Base-by-base conservation (phyloP, 1,139 yeast genomes). In the Sugiyamaella pinicola region DNA sequence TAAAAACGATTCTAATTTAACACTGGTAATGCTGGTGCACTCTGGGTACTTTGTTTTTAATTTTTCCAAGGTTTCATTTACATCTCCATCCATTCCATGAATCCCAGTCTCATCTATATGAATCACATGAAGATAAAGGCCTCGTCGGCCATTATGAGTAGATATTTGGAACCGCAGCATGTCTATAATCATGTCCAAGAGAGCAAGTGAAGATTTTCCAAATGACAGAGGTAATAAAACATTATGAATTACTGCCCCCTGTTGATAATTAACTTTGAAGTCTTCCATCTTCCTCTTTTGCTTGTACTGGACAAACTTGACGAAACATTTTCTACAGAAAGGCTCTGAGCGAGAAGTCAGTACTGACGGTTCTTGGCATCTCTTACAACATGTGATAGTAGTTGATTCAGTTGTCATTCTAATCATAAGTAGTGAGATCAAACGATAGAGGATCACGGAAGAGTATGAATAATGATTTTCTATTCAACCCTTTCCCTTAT, bases 261-360 rank as follows among this genome's bases (percentile, higher is more conserved):
- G 52, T 17, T 55, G 57, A 51, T 64, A 87, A 62, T 82, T 80
- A 26, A 85, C 90, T 64, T 87, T 86, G 70, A 79, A 88, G 52
- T 76, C 79, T 24, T 86, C 91, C 88, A 91, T 83, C 64, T 79
- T 85, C 64, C 85, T 86, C 57, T 96, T 76, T 68, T 87, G 91
- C 66, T 89, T 90, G 24, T 89, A 84, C 56, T 86, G 77, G 34
- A 90, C 75, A 62, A 88, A 90, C 56, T 84, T 74, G 26, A 79
- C 66, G 61, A 88, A 90, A 67, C 98, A 91, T n/a, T 64, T 61
- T 24, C 55, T 55, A 68, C 96, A 88, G 58, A 86, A 85, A 8
- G 73, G 67, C 64, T 89, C 96, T 60, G 85, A 85, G 58, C 96
- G 72, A 1, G 91, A 79, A 0, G 74, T 64, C 5, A 84, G 68